Evolutionary conservation across 177 flowering plant genomes (phyloP).

Genomic region (Vitis hybrid): DNA sequence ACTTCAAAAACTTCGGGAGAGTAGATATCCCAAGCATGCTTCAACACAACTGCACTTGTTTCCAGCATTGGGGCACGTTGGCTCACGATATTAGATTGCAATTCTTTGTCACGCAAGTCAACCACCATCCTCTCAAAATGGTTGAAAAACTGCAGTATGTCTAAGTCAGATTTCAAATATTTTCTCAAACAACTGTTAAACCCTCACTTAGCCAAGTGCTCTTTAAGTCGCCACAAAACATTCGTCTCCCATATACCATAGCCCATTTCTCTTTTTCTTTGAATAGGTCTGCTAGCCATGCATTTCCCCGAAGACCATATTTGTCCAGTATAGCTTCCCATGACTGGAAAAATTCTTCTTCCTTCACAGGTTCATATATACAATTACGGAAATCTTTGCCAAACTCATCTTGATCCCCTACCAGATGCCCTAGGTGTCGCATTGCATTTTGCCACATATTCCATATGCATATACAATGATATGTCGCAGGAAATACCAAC

Average conservation of each 20-base stretch:
- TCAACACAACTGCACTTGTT: constrained; percentile 27
- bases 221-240: constrained; percentile 27
- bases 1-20: constrained; percentile 30
- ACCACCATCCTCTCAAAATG: constrained; percentile 27
- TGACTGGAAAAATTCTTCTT: constrained; percentile 31
- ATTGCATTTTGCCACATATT: constrained; percentile 32
- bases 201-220: constrained; percentile 15
- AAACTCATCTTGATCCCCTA: constrained; percentile 16
- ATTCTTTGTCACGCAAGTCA: constrained; percentile 32
- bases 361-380: constrained; percentile 31
- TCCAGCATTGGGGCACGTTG: constrained; percentile 22
- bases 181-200: constrained; percentile 16
- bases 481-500: constrained; percentile 20
- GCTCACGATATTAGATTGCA: constrained; percentile 25
- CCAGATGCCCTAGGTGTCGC: constrained; percentile 18
- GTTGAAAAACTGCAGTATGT: constrained; percentile 25
- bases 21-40: constrained; percentile 31
- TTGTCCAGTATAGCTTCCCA: constrained; percentile 29
- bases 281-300: constrained; percentile 22
- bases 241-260: constrained; percentile 22
- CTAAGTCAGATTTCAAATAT: constrained; percentile 14
- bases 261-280: constrained; percentile 34
- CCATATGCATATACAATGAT: constrained; percentile 31
- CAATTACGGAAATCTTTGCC: constrained; percentile 28
- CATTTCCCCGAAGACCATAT: constrained; percentile 27